Conservation (phyloP, 371 early-diverging fungal genomes). For the Mucor irregularis region DNA sequence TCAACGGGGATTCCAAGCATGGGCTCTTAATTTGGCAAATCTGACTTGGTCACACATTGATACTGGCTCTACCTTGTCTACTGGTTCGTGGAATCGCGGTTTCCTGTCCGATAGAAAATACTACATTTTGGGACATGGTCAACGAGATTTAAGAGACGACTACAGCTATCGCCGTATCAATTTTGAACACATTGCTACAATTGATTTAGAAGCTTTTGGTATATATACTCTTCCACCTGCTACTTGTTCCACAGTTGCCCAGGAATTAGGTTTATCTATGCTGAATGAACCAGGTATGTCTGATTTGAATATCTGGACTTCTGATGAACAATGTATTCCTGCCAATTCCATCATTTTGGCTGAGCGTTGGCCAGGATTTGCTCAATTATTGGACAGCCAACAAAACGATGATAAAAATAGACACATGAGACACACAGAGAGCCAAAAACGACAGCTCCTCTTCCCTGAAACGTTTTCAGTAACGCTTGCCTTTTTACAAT, state of each 20-base stretch:
- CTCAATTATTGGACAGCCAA: constrained; percentile 33
- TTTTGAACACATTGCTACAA: constrained; percentile 70
- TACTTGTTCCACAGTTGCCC: constrained; percentile 54
- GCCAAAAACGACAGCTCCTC: constrained; percentile 18
- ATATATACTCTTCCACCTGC: constrained; percentile 48
- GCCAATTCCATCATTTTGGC: constrained; percentile 65
- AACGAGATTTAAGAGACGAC: constrained; percentile 67
- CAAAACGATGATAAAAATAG: too few species aligned
- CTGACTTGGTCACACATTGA: constrained; percentile 68
- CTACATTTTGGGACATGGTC: constrained; percentile 68
- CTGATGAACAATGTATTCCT: constrained; percentile 56
- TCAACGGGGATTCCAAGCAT: constrained; percentile 68
- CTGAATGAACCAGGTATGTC: constrained; percentile 56
- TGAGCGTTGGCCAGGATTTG: constrained; percentile 67
- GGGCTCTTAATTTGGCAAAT: constrained; percentile 68
- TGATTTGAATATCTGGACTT: constrained; percentile 56
- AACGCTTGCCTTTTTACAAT: constrained; percentile 62
- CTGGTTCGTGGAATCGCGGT: constrained; percentile 84
- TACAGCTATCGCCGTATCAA: constrained; percentile 78
- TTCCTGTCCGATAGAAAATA: constrained; percentile 56
- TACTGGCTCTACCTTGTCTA: constrained; percentile 62
- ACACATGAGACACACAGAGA: not conserved
- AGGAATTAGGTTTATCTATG: constrained; percentile 39
- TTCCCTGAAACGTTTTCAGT: constrained; percentile 61
- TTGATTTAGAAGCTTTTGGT: constrained; percentile 77